Percentiles rank a stretch among this genome's conserved stretches.
Conservation (phyloP, 2,329 filamentous ascomycete genomes). For the Penicillium fuscoglaucum region DNA sequence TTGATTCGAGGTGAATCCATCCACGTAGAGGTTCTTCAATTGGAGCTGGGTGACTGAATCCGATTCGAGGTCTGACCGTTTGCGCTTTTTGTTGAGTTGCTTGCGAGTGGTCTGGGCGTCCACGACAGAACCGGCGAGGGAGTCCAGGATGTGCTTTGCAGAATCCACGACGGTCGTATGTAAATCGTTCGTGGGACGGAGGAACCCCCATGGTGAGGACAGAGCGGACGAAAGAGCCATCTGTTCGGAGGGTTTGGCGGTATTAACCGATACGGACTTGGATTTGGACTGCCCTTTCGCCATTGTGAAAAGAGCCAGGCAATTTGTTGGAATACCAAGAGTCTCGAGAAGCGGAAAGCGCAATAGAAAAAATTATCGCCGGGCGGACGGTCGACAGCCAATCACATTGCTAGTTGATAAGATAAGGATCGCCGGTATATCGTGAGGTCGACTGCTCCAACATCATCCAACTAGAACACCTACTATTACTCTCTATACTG, state of each 20-base stretch:
- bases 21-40: constrained; percentile 77
- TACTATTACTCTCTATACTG: neutral
- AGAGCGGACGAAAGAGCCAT: constrained; percentile 44
- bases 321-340: neutral
- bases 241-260: constrained; percentile 1
- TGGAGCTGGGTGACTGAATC: constrained; percentile 61
- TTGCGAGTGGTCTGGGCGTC: constrained; percentile 69
- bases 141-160: constrained; percentile 78
- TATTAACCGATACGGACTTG: neutral
- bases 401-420: constrained; percentile 6
- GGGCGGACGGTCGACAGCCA: constrained; percentile 8
- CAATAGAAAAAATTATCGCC: constrained; percentile 27
- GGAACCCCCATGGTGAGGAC: constrained; percentile 68
- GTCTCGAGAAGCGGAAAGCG: constrained; percentile 2
- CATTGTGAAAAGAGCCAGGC: constrained; percentile 14
- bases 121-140: constrained; percentile 71
- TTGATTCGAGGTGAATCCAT: constrained; percentile 84
- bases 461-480: too few species aligned
- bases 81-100: constrained; percentile 72
- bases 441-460: neutral
- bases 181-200: constrained; percentile 69
- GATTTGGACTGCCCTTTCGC: constrained; percentile 16
- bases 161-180: constrained; percentile 69
- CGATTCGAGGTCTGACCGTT: constrained; percentile 58
- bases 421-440: constrained; percentile 2